Percentiles rank a stretch among this genome's conserved stretches.
Conservation (phyloP, 106 monocot species). For the Dioscorea zingiberensis region DNA sequence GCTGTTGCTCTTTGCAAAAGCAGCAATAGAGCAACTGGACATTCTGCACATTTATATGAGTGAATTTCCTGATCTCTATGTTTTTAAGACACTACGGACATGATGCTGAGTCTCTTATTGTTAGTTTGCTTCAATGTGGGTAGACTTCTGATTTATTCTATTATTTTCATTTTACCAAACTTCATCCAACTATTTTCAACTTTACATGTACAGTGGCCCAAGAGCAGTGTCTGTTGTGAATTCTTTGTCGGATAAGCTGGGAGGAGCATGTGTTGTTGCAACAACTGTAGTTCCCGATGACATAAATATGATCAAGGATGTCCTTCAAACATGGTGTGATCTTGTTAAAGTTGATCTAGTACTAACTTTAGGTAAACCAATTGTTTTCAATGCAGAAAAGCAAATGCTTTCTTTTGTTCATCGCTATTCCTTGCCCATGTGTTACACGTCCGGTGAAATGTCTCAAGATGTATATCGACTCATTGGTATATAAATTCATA, state of each 20-base stretch:
- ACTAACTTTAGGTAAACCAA: constrained; percentile 64
- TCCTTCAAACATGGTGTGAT: constrained; percentile 75
- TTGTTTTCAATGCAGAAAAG: too few relatives aligned
- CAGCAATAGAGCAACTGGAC: constrained; percentile 16
- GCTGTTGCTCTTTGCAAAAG: constrained; percentile 25
- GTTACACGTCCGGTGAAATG: too few relatives aligned
- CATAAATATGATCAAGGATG: constrained; percentile 57
- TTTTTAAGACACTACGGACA: too few relatives aligned
- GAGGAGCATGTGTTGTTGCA: constrained; percentile 60
- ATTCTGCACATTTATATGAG: constrained; percentile 21
- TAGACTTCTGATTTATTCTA: too few relatives aligned
- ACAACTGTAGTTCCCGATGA: constrained; percentile 85
- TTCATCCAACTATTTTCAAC: too few relatives aligned
- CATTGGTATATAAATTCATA: constrained; percentile 8
- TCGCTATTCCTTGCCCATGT: too few relatives aligned
- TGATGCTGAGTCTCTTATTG: too few relatives aligned
- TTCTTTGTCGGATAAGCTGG: constrained; percentile 67
- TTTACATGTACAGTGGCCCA: constrained; percentile 48
- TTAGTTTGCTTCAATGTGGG: too few relatives aligned
- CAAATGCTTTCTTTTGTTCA: too few relatives aligned
- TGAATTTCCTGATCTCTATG: too few relatives aligned
- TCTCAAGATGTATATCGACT: too few relatives aligned
- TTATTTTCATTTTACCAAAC: too few relatives aligned
- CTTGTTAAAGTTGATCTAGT: constrained; percentile 72
- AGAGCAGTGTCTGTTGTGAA: constrained; percentile 90